Evolutionary conservation across 2,329 filamentous ascomycete genomes (phyloP), one percentile per base, ranked within the genome.

Genomic region (Blumeria graminis): DNA sequence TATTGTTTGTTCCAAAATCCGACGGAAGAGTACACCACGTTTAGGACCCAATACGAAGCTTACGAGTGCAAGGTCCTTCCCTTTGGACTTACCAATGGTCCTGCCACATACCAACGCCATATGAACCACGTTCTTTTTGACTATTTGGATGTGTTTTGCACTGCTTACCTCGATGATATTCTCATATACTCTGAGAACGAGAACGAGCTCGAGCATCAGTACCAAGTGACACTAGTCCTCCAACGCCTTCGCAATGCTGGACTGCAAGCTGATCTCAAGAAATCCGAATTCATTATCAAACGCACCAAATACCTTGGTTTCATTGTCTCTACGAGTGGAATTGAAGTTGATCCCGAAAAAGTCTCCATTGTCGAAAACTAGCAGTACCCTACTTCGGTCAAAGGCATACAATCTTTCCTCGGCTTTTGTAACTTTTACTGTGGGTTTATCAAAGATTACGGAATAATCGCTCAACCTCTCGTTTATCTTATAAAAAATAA

Each of bases 111-210:
- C 28, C 41, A 58, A 46, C 11, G 18, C 4, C 55, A 55, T 41
- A 58, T 58, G 28, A 57, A 58, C 18, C n/a, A 58, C 45, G 33
- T 52, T 32, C 32, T 56, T 8, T 36, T 32, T 11, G 34, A 55
- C 22, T 57, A 45, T 32, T 45, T 56, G 28, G 33, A 58, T 32
- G 14, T 33, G 3, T 55, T 51, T 52, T 56, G 36, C 18, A 52
- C 39, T 6, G 36, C 35, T 18, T 58, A 58, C 33, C 45, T 57
- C 16, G 32, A 58, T 48, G 32, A 58, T 54, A 57, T 58, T 36
- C 32, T 58, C 4, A 58, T 58, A 22, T 57, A 57, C 22, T 58
- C 32, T 3, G n/a, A 48, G n/a, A 56, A n/a, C n/a, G n/a, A n/a
- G n/a, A n/a, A 46, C 22, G 5, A 16, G 6, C 6, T 48, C 13